phyloP scores from a whole-genome alignment of 805 yeast species.

The Candida anglica region DNA sequence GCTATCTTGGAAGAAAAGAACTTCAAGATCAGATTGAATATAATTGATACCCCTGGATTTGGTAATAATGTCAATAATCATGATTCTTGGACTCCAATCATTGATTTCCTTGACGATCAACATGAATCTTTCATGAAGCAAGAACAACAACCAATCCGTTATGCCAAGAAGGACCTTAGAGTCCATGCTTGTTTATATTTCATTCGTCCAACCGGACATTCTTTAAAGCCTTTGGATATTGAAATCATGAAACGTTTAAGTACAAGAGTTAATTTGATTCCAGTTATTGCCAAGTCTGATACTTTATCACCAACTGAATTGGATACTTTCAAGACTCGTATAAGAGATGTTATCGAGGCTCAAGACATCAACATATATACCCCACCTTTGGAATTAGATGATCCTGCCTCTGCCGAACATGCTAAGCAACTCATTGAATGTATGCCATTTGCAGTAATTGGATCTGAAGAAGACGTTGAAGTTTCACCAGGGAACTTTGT shows the following conservation, averaged over 20 bases:
- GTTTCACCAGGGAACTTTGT: slow-evolving; percentile 59
- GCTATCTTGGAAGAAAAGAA: slow-evolving; percentile 84
- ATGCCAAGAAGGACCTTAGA: slow-evolving; percentile 57
- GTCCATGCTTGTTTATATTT: slow-evolving; percentile 92
- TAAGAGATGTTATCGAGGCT: slow-evolving; percentile 68
- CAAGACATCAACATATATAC: slow-evolving; percentile 71
- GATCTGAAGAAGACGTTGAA: slow-evolving; percentile 69
- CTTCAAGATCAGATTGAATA: slow-evolving; percentile 75
- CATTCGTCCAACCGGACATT: slow-evolving; percentile 96
- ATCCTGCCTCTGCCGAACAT: slow-evolving; percentile 73
- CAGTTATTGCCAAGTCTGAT: slow-evolving; percentile 93
- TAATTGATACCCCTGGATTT: slow-evolving; percentile 90
- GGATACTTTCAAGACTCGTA: slow-evolving; percentile 66
- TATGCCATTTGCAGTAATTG: slow-evolving; percentile 85
- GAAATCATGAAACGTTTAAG: slow-evolving; percentile 84
- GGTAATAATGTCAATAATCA: slow-evolving; percentile 77
- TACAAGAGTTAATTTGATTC: slow-evolving; percentile 88
- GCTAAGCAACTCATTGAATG: slow-evolving; percentile 75
- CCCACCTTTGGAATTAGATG: slow-evolving; percentile 77
- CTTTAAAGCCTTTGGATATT: slow-evolving; percentile 83
- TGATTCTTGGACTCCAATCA: slow-evolving; percentile 83
- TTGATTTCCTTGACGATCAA: slow-evolving; percentile 81
- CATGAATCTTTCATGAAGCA: slow-evolving; percentile 86
- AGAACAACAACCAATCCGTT: slow-evolving; percentile 86
- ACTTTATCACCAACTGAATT: slow-evolving; percentile 88